Base-by-base conservation (phyloP, 1,139 yeast genomes). In the Taphrina sp. region DNA sequence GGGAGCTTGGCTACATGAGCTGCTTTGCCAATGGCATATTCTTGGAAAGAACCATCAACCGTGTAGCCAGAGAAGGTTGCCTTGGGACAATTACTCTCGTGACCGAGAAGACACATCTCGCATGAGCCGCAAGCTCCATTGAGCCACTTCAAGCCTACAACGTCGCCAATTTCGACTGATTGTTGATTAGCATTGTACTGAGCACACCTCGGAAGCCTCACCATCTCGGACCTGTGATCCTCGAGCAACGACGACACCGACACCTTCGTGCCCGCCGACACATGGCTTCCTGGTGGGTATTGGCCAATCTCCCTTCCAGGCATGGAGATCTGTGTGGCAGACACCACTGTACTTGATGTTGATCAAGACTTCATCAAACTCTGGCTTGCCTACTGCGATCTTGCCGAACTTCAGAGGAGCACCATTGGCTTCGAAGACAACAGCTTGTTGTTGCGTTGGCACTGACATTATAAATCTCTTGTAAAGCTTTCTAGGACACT, bases 21-120 rank as follows among this genome's bases (percentile, higher is more conserved):
- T 44, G 92, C 92, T 70, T 85, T 90, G 59, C 94, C 92, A 61
- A 89, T 81, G 42, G 87, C 87, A 69, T 83, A 85, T 72, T 85
- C 86, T 72, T 85, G 92, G 81, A 85, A 83, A 26, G 89, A 80
- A 64, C 92, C 92, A 69, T 85, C 89, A 69, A 80, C 87, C 47
- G 87, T 82, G 76, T 82, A 83, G 63, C 94, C 94, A 28, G 41
- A 36, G 35, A 44, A 39, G 5, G 34, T 22, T n/a, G 45, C 46
- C 20, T 31, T 42, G n/a, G 41, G 31, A 22, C 57, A 52, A 16
- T 35, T 44, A 3, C 43, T 36, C n/a, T 52, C 57, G 35, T 49
- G 57, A 19, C 57, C 57, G 12, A 29, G 34, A 34, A 44, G 29
- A 22, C 57, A 52, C 23, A 38, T 29, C 39, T 37, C 57, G 26